Conservation (phyloP, 352 stramenopile genomes). For the Thalassiosira hispida region DNA sequence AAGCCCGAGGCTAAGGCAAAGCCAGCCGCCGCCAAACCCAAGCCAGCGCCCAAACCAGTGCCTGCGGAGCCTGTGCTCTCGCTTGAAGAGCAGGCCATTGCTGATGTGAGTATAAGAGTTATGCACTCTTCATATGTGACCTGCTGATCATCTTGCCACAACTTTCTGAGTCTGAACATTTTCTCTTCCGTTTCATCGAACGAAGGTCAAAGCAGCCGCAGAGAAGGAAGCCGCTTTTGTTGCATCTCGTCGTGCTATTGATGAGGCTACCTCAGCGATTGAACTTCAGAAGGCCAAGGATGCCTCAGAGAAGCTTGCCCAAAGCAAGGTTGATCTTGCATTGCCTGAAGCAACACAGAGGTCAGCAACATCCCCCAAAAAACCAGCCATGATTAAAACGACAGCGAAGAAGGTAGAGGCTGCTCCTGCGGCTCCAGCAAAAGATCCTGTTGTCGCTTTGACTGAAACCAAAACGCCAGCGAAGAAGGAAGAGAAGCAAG, state of each 20-base stretch:
- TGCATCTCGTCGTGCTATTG: conserved; percentile 39
- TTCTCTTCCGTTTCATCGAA: not conserved
- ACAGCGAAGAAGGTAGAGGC: not conserved
- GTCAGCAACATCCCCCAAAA: no score
- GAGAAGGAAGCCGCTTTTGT: conserved; percentile 56
- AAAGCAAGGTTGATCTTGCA: conserved; percentile 6
- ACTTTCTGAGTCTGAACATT: not conserved
- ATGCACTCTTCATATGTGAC: conserved; percentile 1
- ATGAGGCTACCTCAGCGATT: conserved; percentile 50
- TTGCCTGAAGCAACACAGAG: conserved; percentile 1
- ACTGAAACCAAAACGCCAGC: no score
- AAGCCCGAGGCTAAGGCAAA: conserved; percentile 33
- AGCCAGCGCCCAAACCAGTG: conserved; percentile 42
- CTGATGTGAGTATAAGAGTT: conserved; percentile 24
- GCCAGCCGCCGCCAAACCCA: conserved; percentile 49
- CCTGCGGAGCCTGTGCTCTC: conserved; percentile 52
- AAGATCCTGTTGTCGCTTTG: no score
- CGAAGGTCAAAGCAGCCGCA: conserved; percentile 37
- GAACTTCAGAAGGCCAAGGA: conserved; percentile 43
- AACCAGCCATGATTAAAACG: no score
- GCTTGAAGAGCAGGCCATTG: conserved; percentile 55
- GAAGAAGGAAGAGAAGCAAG: no score
- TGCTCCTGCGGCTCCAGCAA: no score
- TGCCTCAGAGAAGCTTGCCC: conserved; percentile 37
- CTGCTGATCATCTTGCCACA: not conserved